Percentiles rank a stretch among this genome's conserved stretches.
These are phyloP conservation scores for Pythium pyrilobum DNA, from an alignment of 352 stramenopile genomes.

Conservation along the genomic window DNA sequence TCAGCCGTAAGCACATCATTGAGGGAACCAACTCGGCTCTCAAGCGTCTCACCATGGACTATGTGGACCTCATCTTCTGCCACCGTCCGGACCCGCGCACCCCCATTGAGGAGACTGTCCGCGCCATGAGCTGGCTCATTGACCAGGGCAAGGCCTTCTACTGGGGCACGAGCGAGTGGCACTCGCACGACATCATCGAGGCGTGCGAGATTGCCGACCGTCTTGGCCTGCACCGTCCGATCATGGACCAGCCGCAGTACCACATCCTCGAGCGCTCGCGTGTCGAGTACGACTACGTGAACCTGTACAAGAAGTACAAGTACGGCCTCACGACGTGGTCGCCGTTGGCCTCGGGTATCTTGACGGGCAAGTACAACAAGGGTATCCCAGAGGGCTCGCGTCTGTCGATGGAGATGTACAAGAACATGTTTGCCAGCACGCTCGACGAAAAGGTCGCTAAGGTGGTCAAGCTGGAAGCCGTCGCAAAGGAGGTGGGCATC, in stretches of 20 bases:
- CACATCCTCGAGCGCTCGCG: conserved; percentile 65
- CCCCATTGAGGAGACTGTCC: conserved; percentile 68
- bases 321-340: conserved; percentile 73
- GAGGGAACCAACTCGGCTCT: conserved; percentile 55
- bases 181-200: conserved; percentile 60
- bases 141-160: conserved; percentile 54
- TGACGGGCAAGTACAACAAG: conserved; percentile 83
- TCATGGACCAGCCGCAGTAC: conserved; percentile 70
- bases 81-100: conserved; percentile 55
- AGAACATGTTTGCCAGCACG: conserved; percentile 41
- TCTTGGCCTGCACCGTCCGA: conserved; percentile 27
- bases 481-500: conserved; percentile 61
- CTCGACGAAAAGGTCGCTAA: conserved; percentile 44
- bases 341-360: conserved; percentile 54
- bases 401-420: conserved; percentile 47
- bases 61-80: conserved; percentile 67
- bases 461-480: conserved; percentile 34
- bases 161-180: conserved; percentile 80
- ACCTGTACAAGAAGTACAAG: conserved; percentile 73
- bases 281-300: conserved; percentile 66
- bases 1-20: conserved; percentile 56
- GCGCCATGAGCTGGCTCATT: conserved; percentile 69
- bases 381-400: conserved; percentile 65
- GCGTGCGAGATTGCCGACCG: conserved; percentile 44
- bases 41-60: conserved; percentile 46